Evolutionary conservation across 2,329 filamentous ascomycete genomes (phyloP).

Genomic region (Microsporum ferrugineum): DNA sequence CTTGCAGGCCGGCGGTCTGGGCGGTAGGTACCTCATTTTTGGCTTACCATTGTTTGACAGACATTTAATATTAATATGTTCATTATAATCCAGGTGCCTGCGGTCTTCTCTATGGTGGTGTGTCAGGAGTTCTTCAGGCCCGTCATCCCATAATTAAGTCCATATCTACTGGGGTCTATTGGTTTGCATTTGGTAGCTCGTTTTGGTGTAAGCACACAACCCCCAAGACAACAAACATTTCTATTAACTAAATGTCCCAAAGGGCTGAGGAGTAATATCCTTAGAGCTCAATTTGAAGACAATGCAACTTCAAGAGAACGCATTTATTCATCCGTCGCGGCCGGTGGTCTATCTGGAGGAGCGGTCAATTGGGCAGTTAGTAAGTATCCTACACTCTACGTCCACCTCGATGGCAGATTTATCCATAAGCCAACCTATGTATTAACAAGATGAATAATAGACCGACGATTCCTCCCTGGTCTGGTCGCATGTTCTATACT

Average conservation of each 20-base stretch:
- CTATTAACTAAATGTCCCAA: conserved; percentile 19
- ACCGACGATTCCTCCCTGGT: conserved; percentile 49
- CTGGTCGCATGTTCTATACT: conserved; percentile 48
- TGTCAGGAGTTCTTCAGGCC: conserved; percentile 60
- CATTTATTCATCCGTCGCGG: conserved; percentile 55
- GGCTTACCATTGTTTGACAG: neutral
- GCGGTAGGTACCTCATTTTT: conserved; percentile 37
- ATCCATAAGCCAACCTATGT: conserved; percentile 14
- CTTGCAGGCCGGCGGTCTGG: conserved; percentile 48
- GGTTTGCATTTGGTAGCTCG: conserved; percentile 63
- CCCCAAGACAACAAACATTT: neutral
- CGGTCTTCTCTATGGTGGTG: conserved; percentile 55
- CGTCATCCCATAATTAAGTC: conserved; percentile 58
- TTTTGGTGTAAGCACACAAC: conserved; percentile 54
- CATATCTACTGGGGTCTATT: conserved; percentile 62
- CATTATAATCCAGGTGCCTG: conserved; percentile 38
- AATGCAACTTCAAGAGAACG: conserved; percentile 48
- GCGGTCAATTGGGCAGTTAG: conserved; percentile 46
- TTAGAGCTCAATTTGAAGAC: conserved; percentile 39
- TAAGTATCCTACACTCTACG: conserved; percentile 20
- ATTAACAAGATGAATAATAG: conserved; percentile 27
- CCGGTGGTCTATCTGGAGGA: conserved; percentile 56
- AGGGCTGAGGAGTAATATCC: conserved; percentile 34
- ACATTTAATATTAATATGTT: neutral
- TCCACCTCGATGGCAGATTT: neutral